phyloP scores from a whole-genome alignment of 2,329 filamentous ascomycete genomes.

The Blastomyces percursus region DNA sequence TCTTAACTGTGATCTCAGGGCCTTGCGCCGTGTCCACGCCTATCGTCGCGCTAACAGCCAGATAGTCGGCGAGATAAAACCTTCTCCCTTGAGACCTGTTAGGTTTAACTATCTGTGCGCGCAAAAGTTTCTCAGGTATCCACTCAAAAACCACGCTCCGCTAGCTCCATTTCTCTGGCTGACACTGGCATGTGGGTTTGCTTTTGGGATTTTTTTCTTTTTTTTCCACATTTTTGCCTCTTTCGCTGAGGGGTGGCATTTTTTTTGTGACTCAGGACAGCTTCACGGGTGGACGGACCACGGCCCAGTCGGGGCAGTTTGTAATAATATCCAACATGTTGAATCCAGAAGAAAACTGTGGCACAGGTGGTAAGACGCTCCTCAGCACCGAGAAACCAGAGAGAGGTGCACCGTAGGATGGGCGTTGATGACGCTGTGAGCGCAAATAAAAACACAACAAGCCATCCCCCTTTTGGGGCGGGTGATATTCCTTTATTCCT shows the following conservation, averaged over 20 bases:
- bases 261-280: background rate
- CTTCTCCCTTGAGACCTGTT: background rate
- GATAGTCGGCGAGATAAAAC: background rate
- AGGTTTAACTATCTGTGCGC: background rate
- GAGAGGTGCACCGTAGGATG: background rate
- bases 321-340: background rate
- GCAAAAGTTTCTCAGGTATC: slow-evolving; percentile 1
- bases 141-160: background rate
- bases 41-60: background rate
- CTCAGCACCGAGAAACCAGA: background rate
- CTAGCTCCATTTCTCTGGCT: background rate
- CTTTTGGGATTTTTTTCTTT: background rate
- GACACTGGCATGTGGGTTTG: background rate
- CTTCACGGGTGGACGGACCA: background rate
- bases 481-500: background rate
- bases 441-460: too few relatives aligned
- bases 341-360: background rate
- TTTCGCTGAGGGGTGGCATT: background rate
- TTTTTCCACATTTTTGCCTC: background rate
- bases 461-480: background rate
- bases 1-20: background rate
- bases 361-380: slow-evolving; percentile 3
- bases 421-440: background rate
- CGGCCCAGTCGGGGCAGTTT: background rate
- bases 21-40: background rate